Evolutionary conservation across 805 yeast genomes (phyloP), one percentile per base, ranked within the genome.

Genomic region (Limtongia smithiae): DNA sequence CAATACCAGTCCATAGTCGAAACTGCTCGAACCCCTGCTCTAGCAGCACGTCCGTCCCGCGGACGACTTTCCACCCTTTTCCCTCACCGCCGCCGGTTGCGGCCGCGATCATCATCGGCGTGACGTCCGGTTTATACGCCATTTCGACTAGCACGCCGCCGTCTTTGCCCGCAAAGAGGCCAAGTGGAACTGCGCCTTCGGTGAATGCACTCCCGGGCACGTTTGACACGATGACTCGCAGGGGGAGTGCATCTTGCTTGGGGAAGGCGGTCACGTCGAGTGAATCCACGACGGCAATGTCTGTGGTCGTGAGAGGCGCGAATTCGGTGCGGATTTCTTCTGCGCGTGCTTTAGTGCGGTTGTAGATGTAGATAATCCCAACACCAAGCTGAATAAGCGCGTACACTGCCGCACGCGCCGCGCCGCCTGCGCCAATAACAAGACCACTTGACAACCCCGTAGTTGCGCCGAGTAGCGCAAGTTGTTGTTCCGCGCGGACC

Each of bases 341-440:
- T 44, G 88, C 71, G 62, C 87, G 87, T 7, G 82, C 70, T 0
- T 71, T 65, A 1, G 96, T 88, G 66, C 97, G 80, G 71, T 90
- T 91, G 50, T 86, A 65, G 72, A 91, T 73, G 70, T 81, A 88
- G 51, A 91, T 85, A 66, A 2, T 96, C 20, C 70, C 60, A 66
- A 94, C 87, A 2, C 96, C 96, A 72, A 91, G 70, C 53, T 79
- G 63, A 63, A 80, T 78, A 57, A 93, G 74, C 1, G 98, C 97
- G 66, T 78, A 89, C 14, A 86, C 80, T 0, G 97, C 97, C 36
- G 98, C 96, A 62, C 96, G 78, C 0, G 96, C 82, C 22, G 99
- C 90, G 37, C 99, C 99, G 36, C 99, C 99, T 18, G 96, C 96
- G 44, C 99, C 99, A 57, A 93, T 73, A 38, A 93, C 84, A 95